Base-by-base conservation (phyloP, 2,329 filamentous ascomycete species). In the Paecilomyces variotii region DNA sequence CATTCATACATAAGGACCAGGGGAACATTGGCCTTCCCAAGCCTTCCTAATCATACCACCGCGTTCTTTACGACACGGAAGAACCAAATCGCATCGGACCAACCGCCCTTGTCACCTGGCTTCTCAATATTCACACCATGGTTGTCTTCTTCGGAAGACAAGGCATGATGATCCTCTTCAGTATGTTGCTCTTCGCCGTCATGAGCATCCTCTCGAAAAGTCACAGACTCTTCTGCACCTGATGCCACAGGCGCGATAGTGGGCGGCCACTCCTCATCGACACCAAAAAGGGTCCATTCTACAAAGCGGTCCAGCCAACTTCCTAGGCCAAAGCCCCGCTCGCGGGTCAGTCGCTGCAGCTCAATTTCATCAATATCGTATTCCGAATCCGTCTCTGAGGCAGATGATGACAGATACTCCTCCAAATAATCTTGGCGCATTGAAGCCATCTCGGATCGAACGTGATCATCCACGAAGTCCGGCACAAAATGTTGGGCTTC, bases 81-180 rank as follows among this genome's bases (percentile, higher is more conserved):
- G 59, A 85, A 66, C 83, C 83, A 85, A 30, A 79, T 77, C 32
- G 80, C 82, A 72, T 85, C 83, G 60, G 80, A 76, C 83, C 83
- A 85, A 0, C 81, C 81, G 4, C 80, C 81, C 19, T 68, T 61
- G 2, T 70, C 66, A 5, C 72, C 71, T 2, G 72, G 66, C 28
- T 70, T 76, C 58, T 77, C 74, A 50, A 71, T 67, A 28, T 61
- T 14, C 2, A 53, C 52, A 27, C 58, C 9, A n/a, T 56, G 59
- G 53, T 72, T 70, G 27, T 63, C 65, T 45, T 76, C 76, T 25
- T 57, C 66, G 53, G 65, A 60, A 10, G 65, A 65, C 6, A 64
- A 62, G n/a, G 64, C 64, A 56, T 67, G 60, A 34, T 71, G 69
- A 4, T 62, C 60, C 14, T 68, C 71, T 45, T 60, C 59, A 4